phyloP scores from a whole-genome alignment of 805 yeast genomes.

The Blastobotrys peoriensis region DNA sequence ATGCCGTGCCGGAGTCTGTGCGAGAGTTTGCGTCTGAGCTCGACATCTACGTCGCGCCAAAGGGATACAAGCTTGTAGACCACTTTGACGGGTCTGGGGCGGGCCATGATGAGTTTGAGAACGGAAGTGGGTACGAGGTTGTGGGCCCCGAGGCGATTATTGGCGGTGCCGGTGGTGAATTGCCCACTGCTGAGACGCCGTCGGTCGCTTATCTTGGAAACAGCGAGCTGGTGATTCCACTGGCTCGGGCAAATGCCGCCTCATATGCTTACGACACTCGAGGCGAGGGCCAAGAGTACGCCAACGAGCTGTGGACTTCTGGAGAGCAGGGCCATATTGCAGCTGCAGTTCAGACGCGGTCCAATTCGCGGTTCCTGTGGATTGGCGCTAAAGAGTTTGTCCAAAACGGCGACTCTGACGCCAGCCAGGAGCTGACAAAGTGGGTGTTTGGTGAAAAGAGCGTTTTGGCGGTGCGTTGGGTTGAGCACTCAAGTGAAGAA shows the following conservation, averaged over 20 bases:
- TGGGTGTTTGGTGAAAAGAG: slow-evolving; percentile 76
- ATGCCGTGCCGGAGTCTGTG: slow-evolving; percentile 51
- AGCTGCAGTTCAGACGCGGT: slow-evolving; percentile 72
- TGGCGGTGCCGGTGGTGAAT: slow-evolving; percentile 9
- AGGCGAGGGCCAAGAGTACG: slow-evolving; percentile 41
- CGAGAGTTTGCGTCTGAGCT: slow-evolving; percentile 67
- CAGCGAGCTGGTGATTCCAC: slow-evolving; percentile 63
- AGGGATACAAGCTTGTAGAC: slow-evolving; percentile 57
- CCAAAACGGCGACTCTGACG: slow-evolving; percentile 30
- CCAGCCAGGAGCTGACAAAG: slow-evolving; percentile 42
- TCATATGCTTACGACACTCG: slow-evolving; percentile 49
- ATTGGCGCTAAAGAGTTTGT: slow-evolving; percentile 62
- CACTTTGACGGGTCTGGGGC: slow-evolving; percentile 44
- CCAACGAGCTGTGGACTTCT: slow-evolving; percentile 55
- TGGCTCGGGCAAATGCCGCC: slow-evolving; percentile 59
- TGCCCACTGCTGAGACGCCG: slow-evolving; percentile 29
- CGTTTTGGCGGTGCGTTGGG: slow-evolving; percentile 51
- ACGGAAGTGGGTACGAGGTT: slow-evolving; percentile 18
- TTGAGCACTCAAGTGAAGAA: slow-evolving; percentile 48
- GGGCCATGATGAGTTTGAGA: slow-evolving; percentile 24
- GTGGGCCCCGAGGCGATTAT: slow-evolving; percentile 8
- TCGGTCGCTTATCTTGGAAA: slow-evolving; percentile 71
- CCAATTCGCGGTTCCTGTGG: slow-evolving; percentile 78
- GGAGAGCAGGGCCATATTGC: slow-evolving; percentile 74
- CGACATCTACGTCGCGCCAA: slow-evolving; percentile 82